A percentile compares a stretch with the other conserved stretches of the same genome.
phyloP scores from a whole-genome alignment of 192 early-diverging fungal genomes.

The Martensiomyces pterosporus region DNA sequence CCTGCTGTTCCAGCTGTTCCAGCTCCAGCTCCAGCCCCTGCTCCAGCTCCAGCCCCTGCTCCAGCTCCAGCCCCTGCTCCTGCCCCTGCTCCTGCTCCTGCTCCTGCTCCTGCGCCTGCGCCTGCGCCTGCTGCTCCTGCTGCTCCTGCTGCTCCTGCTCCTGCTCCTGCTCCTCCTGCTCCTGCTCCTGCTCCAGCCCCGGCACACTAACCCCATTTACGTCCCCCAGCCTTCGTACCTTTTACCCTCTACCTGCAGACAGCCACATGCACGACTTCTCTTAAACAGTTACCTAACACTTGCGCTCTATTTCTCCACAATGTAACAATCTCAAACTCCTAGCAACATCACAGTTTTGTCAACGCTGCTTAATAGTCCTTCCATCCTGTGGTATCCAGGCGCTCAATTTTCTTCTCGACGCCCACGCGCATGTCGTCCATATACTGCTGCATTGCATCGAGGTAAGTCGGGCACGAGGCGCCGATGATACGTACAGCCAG shows the following conservation, averaged over 20 bases:
- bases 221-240: no score
- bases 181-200: no score
- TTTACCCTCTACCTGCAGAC: no score
- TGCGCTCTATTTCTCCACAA: no score
- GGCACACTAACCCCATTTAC: no score
- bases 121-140: conserved; percentile 8
- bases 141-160: not conserved
- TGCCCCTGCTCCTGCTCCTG: not conserved
- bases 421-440: conserved; percentile 78
- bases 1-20: no score
- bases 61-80: not conserved
- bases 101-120: not conserved
- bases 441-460: conserved; percentile 75
- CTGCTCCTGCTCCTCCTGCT: not conserved
- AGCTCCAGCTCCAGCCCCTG: not conserved
- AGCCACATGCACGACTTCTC: no score
- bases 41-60: not conserved
- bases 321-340: no score
- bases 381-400: conserved; percentile 77
- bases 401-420: conserved; percentile 84
- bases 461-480: conserved; percentile 67
- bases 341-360: no score
- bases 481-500: conserved; percentile 91
- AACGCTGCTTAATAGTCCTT: conserved; percentile 64
- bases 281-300: no score